Conservation (phyloP, 495 filamentous ascomycete species). For the Neurospora sp. region DNA sequence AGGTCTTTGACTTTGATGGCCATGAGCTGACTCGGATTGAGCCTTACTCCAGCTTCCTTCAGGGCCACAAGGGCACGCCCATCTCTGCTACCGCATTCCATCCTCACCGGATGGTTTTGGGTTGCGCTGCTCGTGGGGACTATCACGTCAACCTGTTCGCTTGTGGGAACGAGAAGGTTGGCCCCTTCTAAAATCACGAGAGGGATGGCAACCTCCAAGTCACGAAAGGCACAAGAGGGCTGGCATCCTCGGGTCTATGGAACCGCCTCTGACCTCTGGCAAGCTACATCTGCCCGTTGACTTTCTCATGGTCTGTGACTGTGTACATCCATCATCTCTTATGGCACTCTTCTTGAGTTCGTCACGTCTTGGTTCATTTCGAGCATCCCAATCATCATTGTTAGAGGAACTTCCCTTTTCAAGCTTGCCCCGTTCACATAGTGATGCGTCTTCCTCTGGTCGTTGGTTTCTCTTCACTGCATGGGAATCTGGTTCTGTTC, state of each 20-base stretch:
- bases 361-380: neutral
- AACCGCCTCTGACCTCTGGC: neutral
- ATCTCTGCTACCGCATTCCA: conserved; percentile 91
- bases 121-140: conserved; percentile 64
- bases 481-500: neutral
- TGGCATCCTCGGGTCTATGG: neutral
- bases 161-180: conserved; percentile 28
- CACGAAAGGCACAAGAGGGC: neutral
- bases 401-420: neutral
- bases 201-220: neutral
- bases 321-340: neutral
- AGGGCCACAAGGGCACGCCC: conserved; percentile 58
- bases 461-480: neutral
- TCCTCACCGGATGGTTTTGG: conserved; percentile 87
- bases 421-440: neutral
- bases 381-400: neutral
- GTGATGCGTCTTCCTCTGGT: neutral
- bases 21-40: conserved; percentile 67
- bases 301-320: neutral
- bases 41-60: conserved; percentile 80
- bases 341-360: neutral
- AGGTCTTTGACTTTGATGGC: conserved; percentile 82
- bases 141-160: conserved; percentile 64
- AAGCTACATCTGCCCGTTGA: neutral
- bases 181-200: conserved; percentile 3